A percentile compares a stretch with the other conserved stretches of the same genome.
Evolutionary conservation across 768 basidiomycete species (phyloP).

Genomic region (Strobilomyces echinocephalus): DNA sequence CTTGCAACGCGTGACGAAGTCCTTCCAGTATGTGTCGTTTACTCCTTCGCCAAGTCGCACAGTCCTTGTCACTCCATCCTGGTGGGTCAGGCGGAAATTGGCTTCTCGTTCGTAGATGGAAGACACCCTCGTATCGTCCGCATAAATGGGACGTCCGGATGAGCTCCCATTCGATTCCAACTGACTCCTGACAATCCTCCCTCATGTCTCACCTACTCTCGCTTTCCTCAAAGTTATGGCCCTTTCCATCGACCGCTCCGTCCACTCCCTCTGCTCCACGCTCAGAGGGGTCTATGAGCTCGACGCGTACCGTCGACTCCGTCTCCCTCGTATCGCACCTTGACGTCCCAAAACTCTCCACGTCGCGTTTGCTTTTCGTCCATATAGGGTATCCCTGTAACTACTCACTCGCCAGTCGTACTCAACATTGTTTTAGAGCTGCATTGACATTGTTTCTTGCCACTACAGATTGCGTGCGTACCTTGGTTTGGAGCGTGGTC

Average conservation of each 20-base stretch:
- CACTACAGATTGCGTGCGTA: constrained; percentile 75
- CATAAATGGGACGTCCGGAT: constrained; percentile 25
- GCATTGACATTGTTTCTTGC: constrained; percentile 80
- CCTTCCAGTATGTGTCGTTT: constrained; percentile 21
- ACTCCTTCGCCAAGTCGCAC: constrained; percentile 25
- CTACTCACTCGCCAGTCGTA: constrained; percentile 2
- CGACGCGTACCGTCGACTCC: constrained; percentile 20
- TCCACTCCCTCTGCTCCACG: constrained; percentile 6
- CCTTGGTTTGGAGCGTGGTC: background rate
- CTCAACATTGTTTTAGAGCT: constrained; percentile 43
- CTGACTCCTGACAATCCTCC: constrained; percentile 4
- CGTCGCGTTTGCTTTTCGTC: constrained; percentile 51
- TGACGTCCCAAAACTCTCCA: constrained; percentile 39
- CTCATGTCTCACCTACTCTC: constrained; percentile 18
- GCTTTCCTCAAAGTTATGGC: constrained; percentile 6
- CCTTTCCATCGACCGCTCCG: background rate
- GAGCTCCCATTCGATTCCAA: constrained; percentile 2
- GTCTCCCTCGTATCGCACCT: constrained; percentile 18
- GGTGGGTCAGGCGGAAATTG: constrained; percentile 18
- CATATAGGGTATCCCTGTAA: constrained; percentile 57
- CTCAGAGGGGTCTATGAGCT: constrained; percentile 20
- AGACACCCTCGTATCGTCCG: constrained; percentile 16
- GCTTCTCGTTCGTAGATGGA: constrained; percentile 19
- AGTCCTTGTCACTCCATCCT: constrained; percentile 11
- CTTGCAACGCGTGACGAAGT: constrained; percentile 27